Percentiles rank a stretch among this genome's conserved stretches.
These are phyloP conservation scores for Prosopis cineraria DNA, from an alignment of 306 rosid genomes.

Conservation along the genomic window DNA sequence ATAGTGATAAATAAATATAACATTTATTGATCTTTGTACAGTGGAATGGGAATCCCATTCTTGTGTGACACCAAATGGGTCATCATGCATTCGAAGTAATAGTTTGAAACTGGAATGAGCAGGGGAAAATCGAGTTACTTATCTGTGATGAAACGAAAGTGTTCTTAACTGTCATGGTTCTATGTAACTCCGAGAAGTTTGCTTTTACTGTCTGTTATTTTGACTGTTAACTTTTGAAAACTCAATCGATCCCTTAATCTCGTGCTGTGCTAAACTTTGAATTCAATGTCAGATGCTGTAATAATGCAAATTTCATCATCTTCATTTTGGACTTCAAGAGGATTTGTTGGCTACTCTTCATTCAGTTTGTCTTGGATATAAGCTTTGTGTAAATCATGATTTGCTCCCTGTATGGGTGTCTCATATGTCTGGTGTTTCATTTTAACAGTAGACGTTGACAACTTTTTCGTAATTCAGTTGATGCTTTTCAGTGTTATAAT, in stretches of 20 bases:
- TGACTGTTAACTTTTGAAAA: not conserved
- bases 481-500: slow-evolving; percentile 20
- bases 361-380: slow-evolving; percentile 5
- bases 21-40: not conserved
- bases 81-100: not conserved
- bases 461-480: slow-evolving; percentile 4
- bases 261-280: not conserved
- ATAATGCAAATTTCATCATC: slow-evolving; percentile 2
- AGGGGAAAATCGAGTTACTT: not conserved
- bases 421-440: not conserved
- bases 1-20: not conserved
- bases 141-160: not conserved
- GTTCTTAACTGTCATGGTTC: slow-evolving; percentile 4
- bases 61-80: not conserved
- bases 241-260: not conserved
- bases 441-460: not conserved
- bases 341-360: not conserved
- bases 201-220: not conserved
- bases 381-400: slow-evolving; percentile 11
- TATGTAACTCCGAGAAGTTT: not conserved
- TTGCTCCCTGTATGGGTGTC: not conserved
- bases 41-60: not conserved
- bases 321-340: slow-evolving; percentile 19
- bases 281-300: not conserved
- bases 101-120: not conserved